Percentiles rank a stretch among this genome's conserved stretches.
phyloP scores from a whole-genome alignment of 169 alveolate species.

The Ichthyophthirius multifiliis region DNA sequence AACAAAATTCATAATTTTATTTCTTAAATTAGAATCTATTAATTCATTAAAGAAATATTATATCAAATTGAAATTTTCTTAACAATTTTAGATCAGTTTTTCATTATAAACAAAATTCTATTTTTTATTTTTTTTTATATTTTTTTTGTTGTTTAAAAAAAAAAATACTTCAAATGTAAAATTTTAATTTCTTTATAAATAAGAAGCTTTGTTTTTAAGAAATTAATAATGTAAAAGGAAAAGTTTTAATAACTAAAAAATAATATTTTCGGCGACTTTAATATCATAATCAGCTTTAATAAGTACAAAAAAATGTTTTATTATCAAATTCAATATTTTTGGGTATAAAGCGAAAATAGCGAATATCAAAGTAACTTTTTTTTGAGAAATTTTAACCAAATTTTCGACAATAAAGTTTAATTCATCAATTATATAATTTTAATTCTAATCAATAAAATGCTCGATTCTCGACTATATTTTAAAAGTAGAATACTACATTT shows the following conservation, averaged over 20 bases:
- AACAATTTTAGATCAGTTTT: too few species aligned
- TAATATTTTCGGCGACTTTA: background rate
- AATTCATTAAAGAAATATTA: too few species aligned
- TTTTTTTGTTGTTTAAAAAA: too few species aligned
- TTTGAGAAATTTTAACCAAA: background rate
- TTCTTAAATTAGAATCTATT: too few species aligned
- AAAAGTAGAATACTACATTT: background rate
- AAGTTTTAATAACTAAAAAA: background rate
- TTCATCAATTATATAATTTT: too few species aligned
- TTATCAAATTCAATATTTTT: background rate
- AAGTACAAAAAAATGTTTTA: background rate
- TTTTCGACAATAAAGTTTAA: background rate
- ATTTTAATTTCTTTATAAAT: too few species aligned
- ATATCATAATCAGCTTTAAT: background rate
- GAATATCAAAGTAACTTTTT: background rate
- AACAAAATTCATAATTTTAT: too few species aligned
- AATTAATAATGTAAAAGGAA: background rate
- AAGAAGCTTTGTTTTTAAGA: too few species aligned
- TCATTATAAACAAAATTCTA: too few species aligned
- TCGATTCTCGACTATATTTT: background rate
- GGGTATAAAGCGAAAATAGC: background rate
- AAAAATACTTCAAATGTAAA: too few species aligned
- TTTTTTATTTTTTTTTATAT: too few species aligned
- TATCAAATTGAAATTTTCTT: too few species aligned
- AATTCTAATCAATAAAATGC: background rate